Conservation (phyloP, 1,284 basidiomycete genomes). For the Acaromyces ingoldii region DNA sequence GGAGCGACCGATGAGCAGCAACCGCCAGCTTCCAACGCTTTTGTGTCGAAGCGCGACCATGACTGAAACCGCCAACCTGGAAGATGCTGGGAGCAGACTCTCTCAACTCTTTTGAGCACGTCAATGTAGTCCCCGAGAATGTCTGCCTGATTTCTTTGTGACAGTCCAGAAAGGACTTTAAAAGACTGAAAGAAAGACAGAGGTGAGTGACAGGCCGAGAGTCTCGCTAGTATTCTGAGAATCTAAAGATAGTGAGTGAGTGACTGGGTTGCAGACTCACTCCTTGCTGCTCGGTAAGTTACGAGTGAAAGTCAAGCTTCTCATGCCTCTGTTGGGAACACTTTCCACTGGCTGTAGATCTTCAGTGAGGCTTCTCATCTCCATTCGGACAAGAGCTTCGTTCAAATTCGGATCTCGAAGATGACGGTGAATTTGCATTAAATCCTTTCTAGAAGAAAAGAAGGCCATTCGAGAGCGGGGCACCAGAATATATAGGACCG, state of each 20-base stretch:
- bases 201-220: conserved; percentile 70
- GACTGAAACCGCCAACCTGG: conserved; percentile 66
- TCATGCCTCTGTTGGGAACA: too few species aligned
- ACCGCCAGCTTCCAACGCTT: conserved; percentile 77
- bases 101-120: conserved; percentile 58
- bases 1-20: conserved; percentile 62
- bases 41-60: conserved; percentile 56
- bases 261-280: too few species aligned
- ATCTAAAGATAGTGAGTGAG: background rate
- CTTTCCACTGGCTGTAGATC: too few species aligned
- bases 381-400: too few species aligned
- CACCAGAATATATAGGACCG: too few species aligned
- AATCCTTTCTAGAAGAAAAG: too few species aligned
- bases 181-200: conserved; percentile 70
- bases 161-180: conserved; percentile 71
- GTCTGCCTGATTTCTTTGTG: conserved; percentile 69
- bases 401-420: too few species aligned
- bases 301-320: too few species aligned
- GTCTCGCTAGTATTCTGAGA: conserved; percentile 61
- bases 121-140: conserved; percentile 73
- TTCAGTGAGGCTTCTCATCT: too few species aligned
- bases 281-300: too few species aligned
- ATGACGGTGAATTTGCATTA: too few species aligned
- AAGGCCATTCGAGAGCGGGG: too few species aligned
- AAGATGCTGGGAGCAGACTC: conserved; percentile 57